phyloP scores from a whole-genome alignment of 148 eudicot genomes.

The Fagopyrum tataricum region DNA sequence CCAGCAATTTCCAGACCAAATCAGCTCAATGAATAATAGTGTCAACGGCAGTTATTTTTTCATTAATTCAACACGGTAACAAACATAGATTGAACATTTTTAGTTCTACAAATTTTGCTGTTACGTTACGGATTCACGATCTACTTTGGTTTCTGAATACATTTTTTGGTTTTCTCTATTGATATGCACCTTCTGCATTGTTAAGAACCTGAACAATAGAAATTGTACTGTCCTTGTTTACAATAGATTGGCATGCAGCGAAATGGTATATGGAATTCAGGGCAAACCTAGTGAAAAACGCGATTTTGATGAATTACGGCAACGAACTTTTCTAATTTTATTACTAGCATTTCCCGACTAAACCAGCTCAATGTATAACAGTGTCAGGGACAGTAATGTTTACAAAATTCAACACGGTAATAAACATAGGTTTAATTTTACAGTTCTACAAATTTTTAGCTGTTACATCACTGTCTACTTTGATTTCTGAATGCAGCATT shows the following conservation, averaged over 20 bases:
- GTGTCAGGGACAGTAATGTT: slow-evolving; percentile 5
- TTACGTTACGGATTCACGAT: background rate
- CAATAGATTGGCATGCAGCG: too few relatives aligned
- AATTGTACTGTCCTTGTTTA: too few relatives aligned
- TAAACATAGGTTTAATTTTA: slow-evolving; percentile 6
- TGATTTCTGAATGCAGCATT: slow-evolving; percentile 10
- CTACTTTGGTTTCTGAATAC: slow-evolving; percentile 12
- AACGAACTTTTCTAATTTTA: background rate
- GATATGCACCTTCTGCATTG: background rate
- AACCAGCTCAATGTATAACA: slow-evolving; percentile 10
- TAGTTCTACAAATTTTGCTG: slow-evolving; percentile 5
- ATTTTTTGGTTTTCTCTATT: background rate
- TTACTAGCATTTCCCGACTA: slow-evolving; percentile 1
- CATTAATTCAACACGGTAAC: slow-evolving; percentile 13
- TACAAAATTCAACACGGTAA: slow-evolving; percentile 8
- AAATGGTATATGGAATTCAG: too few relatives aligned
- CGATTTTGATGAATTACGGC: background rate
- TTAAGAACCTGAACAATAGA: background rate
- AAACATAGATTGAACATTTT: slow-evolving; percentile 6
- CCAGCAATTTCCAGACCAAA: slow-evolving; percentile 10
- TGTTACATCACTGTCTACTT: background rate
- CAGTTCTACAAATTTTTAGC: background rate
- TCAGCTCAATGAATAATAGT: slow-evolving; percentile 13
- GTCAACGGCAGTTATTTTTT: slow-evolving; percentile 10
- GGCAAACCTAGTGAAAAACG: background rate